Evolutionary conservation across 2,329 filamentous ascomycete genomes (phyloP), one percentile per base, ranked within the genome.

Genomic region (Monosporascus sp.): DNA sequence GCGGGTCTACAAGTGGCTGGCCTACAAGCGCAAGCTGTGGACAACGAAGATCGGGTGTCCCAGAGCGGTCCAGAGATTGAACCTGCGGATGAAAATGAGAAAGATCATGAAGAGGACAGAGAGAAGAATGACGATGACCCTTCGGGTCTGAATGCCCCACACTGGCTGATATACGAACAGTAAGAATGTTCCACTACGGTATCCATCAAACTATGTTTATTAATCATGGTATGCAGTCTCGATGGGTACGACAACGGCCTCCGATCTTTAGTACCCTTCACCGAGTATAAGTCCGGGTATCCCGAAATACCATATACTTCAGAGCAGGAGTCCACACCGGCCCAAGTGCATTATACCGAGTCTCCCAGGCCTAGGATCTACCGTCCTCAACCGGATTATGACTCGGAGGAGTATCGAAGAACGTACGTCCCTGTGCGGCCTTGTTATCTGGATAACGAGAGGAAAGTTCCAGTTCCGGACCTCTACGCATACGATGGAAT

Each of bases 191-290:
- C 6, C 17, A 6, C 41, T 3, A 15, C 9, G 1, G 14, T 43
- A 7, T 31, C 24, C 22, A 24, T 8, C 38, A 48, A 14, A 18
- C 22, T 48, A 26, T 4, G 35, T 43, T 46, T 22, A 22, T 54
- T 63, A 55, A 66, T 52, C 37, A 40, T 53, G 53, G 20, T 20
- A 0, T 37, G 35, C 58, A 95, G 93, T 62, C 84, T 96, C 51
- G 84, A 87, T 60, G 81, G 87, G 45, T 96, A 93, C 68, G 91
- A 89, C 69, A 85, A 87, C 41, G 91, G 91, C 5, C 77, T 96
- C 52, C 82, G 86, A 60, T 82, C 83, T 0, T 69, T 96, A 53
- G 84, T 91, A 2, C 74, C 80, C 26, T 76, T 81, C 48, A 71
- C 76, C 8, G 74, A 85, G 7, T 88, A 92, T 58, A 73, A 79